Evolutionary conservation across 805 yeast genomes (phyloP).

Genomic region (Starmerella etchellsii): DNA sequence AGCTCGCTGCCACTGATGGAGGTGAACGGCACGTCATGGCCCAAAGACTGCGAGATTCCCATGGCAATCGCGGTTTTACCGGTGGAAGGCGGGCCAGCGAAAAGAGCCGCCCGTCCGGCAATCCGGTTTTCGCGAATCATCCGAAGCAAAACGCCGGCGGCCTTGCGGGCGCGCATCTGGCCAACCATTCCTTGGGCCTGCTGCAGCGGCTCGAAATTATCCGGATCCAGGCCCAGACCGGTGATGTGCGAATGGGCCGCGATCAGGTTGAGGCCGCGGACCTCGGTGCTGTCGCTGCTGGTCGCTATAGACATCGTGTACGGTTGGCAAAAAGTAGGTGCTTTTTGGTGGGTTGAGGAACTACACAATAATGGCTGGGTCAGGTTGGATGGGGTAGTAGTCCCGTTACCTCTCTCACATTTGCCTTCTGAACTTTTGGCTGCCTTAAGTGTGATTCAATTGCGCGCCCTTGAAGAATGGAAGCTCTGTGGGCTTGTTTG

Average conservation of each 20-base stretch:
- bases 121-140: conserved; percentile 89
- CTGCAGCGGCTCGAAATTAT: conserved; percentile 67
- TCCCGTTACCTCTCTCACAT: too few relatives aligned
- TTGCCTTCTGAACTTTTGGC: too few relatives aligned
- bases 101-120: conserved; percentile 89
- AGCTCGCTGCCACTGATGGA: conserved; percentile 91
- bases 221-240: conserved; percentile 86
- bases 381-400: too few relatives aligned
- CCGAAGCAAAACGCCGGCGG: conserved; percentile 87
- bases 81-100: conserved; percentile 98
- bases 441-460: too few relatives aligned
- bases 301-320: conserved; percentile 32
- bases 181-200: conserved; percentile 95
- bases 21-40: conserved; percentile 81
- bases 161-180: conserved; percentile 84
- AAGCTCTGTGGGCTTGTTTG: conserved; percentile 25
- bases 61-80: conserved; percentile 98
- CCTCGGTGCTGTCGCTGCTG: conserved; percentile 32
- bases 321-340: too few relatives aligned
- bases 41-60: conserved; percentile 47
- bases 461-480: too few relatives aligned
- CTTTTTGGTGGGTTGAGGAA: too few relatives aligned
- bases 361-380: too few relatives aligned
- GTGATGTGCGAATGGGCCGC: conserved; percentile 98
- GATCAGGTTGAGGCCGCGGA: conserved; percentile 58